phyloP scores from a whole-genome alignment of 257 asterid genomes.

The Verbascum thapsus region DNA sequence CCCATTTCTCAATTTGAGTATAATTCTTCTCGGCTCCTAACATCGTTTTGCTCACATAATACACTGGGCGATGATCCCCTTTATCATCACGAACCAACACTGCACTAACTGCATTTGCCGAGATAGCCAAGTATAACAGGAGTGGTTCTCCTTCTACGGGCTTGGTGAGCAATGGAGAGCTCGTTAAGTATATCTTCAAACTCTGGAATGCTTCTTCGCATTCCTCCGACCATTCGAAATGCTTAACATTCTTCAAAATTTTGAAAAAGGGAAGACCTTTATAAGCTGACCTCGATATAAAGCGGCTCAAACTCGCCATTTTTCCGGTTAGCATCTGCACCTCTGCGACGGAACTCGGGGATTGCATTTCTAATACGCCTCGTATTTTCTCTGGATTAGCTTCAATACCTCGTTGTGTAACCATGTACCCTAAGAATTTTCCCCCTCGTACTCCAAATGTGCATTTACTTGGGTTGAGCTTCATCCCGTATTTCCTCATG shows the following conservation, averaged over 20 bases:
- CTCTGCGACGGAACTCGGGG: too few species aligned
- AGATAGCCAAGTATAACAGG: not conserved
- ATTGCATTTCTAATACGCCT: too few species aligned
- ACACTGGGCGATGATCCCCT: not conserved
- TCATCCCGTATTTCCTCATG: too few species aligned
- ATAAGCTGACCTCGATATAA: not conserved
- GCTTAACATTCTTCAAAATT: not conserved
- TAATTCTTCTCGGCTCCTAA: not conserved
- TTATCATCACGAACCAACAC: not conserved
- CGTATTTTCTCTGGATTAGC: too few species aligned
- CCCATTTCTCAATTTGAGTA: not conserved
- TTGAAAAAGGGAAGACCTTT: not conserved
- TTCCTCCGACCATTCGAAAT: not conserved
- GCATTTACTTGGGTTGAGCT: too few species aligned
- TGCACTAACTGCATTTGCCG: not conserved
- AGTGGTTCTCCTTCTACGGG: not conserved
- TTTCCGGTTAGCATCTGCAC: not conserved
- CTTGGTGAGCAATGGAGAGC: not conserved
- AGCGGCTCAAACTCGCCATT: not conserved
- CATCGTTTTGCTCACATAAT: not conserved
- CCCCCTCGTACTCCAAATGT: too few species aligned
- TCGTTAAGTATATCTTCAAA: not conserved
- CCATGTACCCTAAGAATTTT: too few species aligned
- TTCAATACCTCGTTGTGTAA: too few species aligned
- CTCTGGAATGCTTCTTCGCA: not conserved